Conservation (phyloP, 208 protist species). For the Tritrichomonas foetus region DNA sequence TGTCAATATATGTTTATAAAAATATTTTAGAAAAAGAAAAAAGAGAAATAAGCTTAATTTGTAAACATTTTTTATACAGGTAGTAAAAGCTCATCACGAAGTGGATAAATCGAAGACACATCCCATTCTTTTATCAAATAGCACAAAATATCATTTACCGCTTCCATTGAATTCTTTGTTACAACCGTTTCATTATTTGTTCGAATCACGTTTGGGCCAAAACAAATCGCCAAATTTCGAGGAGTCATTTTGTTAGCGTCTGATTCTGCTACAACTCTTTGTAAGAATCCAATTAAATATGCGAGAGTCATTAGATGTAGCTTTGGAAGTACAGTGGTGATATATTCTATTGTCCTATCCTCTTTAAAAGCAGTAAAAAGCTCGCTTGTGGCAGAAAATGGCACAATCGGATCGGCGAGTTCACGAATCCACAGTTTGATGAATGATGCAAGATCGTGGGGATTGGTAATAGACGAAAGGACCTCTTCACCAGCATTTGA, state of each 20-base stretch:
- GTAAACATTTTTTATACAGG: too few relatives aligned
- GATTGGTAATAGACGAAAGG: background rate
- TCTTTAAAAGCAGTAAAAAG: background rate
- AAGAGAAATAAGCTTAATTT: too few relatives aligned
- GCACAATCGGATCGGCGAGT: background rate
- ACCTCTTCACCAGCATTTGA: background rate
- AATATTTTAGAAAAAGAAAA: too few relatives aligned
- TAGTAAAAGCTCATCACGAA: too few relatives aligned
- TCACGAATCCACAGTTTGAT: background rate
- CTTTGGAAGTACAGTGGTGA: background rate
- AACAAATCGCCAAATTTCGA: background rate
- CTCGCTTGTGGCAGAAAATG: background rate
- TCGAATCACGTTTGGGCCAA: background rate
- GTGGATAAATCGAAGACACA: background rate
- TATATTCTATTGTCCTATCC: background rate
- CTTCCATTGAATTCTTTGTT: background rate
- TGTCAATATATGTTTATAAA: too few relatives aligned
- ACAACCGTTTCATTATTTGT: background rate
- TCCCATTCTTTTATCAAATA: background rate
- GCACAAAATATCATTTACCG: background rate
- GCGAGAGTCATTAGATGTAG: background rate
- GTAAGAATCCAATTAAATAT: conserved; percentile 16
- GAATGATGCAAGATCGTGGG: background rate
- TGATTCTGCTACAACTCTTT: background rate
- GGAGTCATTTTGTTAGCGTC: background rate